phyloP scores from a whole-genome alignment of 225 moss, liverwort and hornwort species.

The Neckera pumila region DNA sequence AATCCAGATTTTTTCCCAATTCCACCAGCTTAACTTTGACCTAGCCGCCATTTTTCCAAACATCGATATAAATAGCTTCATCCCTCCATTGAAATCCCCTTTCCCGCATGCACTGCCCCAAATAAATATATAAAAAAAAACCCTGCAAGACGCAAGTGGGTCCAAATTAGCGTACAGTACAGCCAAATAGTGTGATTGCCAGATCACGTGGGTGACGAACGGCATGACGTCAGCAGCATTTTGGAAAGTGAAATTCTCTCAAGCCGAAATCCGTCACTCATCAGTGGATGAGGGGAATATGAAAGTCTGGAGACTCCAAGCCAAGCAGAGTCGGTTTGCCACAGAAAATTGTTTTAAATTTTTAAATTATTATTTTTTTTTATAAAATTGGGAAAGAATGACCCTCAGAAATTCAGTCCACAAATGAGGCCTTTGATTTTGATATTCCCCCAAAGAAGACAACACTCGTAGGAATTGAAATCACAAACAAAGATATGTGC shows the following conservation, averaged over 20 bases:
- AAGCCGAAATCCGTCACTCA: neutral
- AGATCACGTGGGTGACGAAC: neutral
- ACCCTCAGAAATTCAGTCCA: neutral
- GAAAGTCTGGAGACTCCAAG: neutral
- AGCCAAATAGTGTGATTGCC: neutral
- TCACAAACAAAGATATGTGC: neutral
- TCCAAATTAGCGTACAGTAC: neutral
- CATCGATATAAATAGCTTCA: neutral
- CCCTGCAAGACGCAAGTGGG: neutral
- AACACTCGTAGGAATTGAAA: no score
- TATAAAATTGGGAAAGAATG: neutral
- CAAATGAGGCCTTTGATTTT: neutral
- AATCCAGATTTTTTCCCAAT: no score
- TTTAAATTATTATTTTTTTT: neutral
- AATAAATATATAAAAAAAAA: neutral
- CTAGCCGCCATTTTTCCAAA: no score
- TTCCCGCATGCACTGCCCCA: neutral
- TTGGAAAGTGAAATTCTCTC: neutral
- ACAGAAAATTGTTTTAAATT: neutral
- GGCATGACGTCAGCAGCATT: neutral
- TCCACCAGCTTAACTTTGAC: no score
- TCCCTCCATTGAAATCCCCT: neutral
- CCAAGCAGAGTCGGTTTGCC: neutral
- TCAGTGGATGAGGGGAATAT: neutral
- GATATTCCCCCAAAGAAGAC: neutral